A percentile compares a stretch with the other conserved stretches of the same genome.
phyloP scores from a whole-genome alignment of 1,139 yeast species.

The Blastobotrys illinoisensis region DNA sequence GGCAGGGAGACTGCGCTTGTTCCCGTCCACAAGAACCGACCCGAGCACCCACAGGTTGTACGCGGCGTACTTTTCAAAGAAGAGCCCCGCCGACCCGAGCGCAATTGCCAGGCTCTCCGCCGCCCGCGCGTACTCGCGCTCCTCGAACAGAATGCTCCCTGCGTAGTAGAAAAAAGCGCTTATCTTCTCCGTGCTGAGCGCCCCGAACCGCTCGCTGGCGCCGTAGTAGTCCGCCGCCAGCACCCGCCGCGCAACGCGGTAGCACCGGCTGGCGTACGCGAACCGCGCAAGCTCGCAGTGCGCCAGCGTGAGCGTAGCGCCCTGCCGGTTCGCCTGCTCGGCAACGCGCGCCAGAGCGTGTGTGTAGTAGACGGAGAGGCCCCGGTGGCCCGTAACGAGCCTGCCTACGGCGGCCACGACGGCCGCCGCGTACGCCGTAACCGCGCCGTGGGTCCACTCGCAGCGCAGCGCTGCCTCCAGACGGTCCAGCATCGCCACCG shows the following conservation, averaged over 20 bases:
- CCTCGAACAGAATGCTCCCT: conserved; percentile 18
- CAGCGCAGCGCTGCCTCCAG: not conserved
- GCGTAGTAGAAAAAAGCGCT: conserved; percentile 23
- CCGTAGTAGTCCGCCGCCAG: not conserved
- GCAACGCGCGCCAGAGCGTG: not conserved
- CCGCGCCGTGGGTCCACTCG: too few relatives aligned
- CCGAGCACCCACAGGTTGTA: not conserved
- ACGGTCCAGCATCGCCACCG: not conserved
- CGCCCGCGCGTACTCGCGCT: conserved; percentile 21
- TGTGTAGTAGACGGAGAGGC: not conserved
- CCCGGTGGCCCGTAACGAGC: not conserved
- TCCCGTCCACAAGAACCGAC: not conserved
- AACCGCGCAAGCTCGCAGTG: not conserved
- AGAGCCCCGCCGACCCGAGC: conserved; percentile 6
- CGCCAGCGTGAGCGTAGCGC: not conserved
- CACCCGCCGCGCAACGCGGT: not conserved
- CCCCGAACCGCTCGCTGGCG: not conserved
- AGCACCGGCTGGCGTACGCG: not conserved
- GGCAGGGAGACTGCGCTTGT: not conserved
- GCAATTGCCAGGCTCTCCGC: conserved; percentile 21
- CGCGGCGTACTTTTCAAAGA: not conserved
- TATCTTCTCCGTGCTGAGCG: conserved; percentile 3
- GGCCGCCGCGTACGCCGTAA: not conserved
- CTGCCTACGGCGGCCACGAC: not conserved
- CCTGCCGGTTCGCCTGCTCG: not conserved